Evolutionary conservation across 2,329 filamentous ascomycete species (phyloP), one percentile per base, ranked within the genome.

Genomic region (Ceratocystis papillata): DNA sequence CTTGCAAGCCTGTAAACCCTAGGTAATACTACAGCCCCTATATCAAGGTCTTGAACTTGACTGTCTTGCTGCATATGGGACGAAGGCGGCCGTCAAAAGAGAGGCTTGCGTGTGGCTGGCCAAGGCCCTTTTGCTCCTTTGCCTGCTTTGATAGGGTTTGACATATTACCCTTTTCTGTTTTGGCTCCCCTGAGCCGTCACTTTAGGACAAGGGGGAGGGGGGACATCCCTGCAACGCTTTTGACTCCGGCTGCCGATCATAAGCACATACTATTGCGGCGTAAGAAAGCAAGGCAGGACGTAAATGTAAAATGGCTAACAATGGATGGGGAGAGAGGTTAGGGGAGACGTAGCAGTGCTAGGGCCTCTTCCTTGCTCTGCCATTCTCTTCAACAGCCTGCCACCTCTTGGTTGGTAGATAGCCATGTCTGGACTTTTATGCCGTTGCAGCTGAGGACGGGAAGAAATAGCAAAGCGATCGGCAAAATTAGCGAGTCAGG

Each of bases 101-200:
- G 48, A 53, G 48, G 48, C 48, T 28, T 53, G 48, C 48, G 33
- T 33, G 55, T 59, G 55, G 55, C 55, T 59, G 55, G 55, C 55
- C 55, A 59, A 59, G 55, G 55, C 28, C 25, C 17, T 59, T 59
- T 37, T 59, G 55, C 28, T 25, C 20, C 28, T 8, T 30, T 59
- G 15, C 28, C n/a, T 20, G n/a, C 48, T 22, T 50, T 37, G 28
- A 30, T 17, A 28, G 48, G 28, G 17, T 17, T 57, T 30, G 55
- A 12, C 48, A 50, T 7, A 22, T 4, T 50, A 17, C 22, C 17
- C 37, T 41, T 41, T 41, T 12, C 37, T 41, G 37, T 15, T 53
- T 25, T 53, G 48, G 15, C 48, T 53, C 48, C 17, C 48, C 48
- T 53, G 48, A 53, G 37, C 48, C 48, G 22, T 53, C 48, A 53